A percentile compares a stretch with the other conserved stretches of the same genome.
Conservation (phyloP, 1,139 yeast species). For the Hansenula anomala region DNA sequence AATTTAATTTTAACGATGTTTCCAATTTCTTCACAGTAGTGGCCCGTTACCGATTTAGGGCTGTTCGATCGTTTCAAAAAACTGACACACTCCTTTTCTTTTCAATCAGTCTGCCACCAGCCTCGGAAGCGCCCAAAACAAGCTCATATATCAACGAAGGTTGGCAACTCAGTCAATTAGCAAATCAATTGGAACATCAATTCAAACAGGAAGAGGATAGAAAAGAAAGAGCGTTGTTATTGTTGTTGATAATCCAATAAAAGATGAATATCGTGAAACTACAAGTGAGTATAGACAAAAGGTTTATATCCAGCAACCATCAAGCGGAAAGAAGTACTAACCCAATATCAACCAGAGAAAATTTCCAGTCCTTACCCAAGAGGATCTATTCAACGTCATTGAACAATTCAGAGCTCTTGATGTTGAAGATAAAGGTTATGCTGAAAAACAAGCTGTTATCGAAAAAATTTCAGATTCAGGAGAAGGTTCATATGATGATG, state of each 20-base stretch:
- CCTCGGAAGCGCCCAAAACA: no score
- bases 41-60: no score
- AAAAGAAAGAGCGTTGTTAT: no score
- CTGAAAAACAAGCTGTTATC: slow-evolving; percentile 85
- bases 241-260: slow-evolving; percentile 17
- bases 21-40: no score
- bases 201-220: no score
- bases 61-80: neutral
- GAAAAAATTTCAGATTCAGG: slow-evolving; percentile 80
- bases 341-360: slow-evolving; percentile 45
- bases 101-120: neutral
- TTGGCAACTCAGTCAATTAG: no score
- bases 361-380: slow-evolving; percentile 81
- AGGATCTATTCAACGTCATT: slow-evolving; percentile 77
- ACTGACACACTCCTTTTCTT: no score
- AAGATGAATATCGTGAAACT: slow-evolving; percentile 48
- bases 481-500: slow-evolving; percentile 80
- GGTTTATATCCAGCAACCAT: neutral
- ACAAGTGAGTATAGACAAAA: slow-evolving; percentile 31
- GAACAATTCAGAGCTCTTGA: slow-evolving; percentile 84
- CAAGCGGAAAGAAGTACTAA: neutral
- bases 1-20: no score
- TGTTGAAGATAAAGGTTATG: slow-evolving; percentile 91
- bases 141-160: no score
- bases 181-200: no score